phyloP scores from a whole-genome alignment of 164 flowering plant species.

The Tetrastigma voinierianum region DNA sequence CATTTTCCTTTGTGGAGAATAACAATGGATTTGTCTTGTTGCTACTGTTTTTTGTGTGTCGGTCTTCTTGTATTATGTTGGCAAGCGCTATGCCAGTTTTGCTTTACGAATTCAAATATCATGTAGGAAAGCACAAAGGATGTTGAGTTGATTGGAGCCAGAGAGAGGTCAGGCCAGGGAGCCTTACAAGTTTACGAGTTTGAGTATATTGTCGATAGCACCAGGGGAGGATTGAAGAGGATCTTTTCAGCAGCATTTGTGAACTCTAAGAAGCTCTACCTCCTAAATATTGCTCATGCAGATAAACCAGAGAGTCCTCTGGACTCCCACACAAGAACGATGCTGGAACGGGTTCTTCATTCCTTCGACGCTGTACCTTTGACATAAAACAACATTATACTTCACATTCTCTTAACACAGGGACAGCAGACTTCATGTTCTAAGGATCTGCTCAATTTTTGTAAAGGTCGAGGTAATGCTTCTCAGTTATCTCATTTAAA shows the following conservation, averaged over 20 bases:
- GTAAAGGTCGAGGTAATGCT: constrained; percentile 10
- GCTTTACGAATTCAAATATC: background rate
- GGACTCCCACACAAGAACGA: constrained; percentile 38
- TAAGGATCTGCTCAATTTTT: background rate
- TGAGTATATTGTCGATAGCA: constrained; percentile 72
- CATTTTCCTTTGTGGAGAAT: background rate
- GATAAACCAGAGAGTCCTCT: constrained; percentile 70
- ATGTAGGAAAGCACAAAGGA: constrained; percentile 81
- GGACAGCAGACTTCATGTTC: background rate
- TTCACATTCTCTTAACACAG: constrained; percentile 9
- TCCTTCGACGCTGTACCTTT: constrained; percentile 62
- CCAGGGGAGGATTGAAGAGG: constrained; percentile 60
- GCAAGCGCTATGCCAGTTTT: background rate
- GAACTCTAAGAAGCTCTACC: constrained; percentile 72
- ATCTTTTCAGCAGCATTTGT: constrained; percentile 72
- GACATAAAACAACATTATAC: constrained; percentile 12
- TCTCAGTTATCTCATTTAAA: background rate
- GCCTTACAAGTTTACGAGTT: constrained; percentile 76
- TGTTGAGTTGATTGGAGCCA: constrained; percentile 56
- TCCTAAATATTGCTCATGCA: constrained; percentile 67
- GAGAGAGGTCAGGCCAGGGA: constrained; percentile 62
- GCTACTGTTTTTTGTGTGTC: constrained; percentile 3
- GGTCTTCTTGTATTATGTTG: background rate
- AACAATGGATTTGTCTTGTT: background rate
- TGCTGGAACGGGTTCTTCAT: constrained; percentile 73